Evolutionary conservation across 768 basidiomycete genomes (phyloP).

Genomic region (Wakefieldia striispora): DNA sequence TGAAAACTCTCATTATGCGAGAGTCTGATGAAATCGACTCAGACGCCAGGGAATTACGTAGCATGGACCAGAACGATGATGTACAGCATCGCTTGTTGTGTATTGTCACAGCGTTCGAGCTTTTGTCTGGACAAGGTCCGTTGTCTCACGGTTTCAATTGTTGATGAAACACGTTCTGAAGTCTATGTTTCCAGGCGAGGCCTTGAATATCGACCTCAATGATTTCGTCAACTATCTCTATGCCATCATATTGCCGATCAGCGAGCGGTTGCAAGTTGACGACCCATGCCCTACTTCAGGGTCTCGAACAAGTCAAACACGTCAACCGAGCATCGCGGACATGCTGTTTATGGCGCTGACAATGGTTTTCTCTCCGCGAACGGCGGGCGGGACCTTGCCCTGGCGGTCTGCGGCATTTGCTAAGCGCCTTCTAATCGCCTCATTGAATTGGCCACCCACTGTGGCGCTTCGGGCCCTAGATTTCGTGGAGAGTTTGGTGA

Average conservation of each 20-base stretch:
- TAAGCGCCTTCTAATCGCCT: slow-evolving; percentile 83
- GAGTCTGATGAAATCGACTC: slow-evolving; percentile 42
- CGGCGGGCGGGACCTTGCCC: slow-evolving; percentile 54
- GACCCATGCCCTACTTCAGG: slow-evolving; percentile 35
- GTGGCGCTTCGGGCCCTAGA: slow-evolving; percentile 66
- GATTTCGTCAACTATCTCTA: slow-evolving; percentile 89
- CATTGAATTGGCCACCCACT: slow-evolving; percentile 76
- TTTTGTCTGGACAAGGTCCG: slow-evolving; percentile 91
- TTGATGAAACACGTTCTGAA: no score
- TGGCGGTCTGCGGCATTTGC: slow-evolving; percentile 88
- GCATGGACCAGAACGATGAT: slow-evolving; percentile 35
- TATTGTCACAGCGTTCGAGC: slow-evolving; percentile 95
- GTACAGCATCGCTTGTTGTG: slow-evolving; percentile 70
- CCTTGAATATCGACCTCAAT: slow-evolving; percentile 91
- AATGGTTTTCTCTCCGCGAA: slow-evolving; percentile 76
- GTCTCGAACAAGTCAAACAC: slow-evolving; percentile 20
- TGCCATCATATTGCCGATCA: slow-evolving; percentile 73
- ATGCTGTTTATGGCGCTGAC: slow-evolving; percentile 86
- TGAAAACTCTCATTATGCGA: slow-evolving; percentile 72
- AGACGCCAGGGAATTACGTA: slow-evolving; percentile 31
- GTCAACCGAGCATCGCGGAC: slow-evolving; percentile 47
- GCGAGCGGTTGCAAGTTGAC: slow-evolving; percentile 65
- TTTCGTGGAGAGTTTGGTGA: slow-evolving; percentile 70
- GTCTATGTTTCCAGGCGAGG: slow-evolving; percentile 63
- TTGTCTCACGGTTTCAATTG: slow-evolving; percentile 2